A percentile compares a stretch with the other conserved stretches of the same genome.
These are phyloP conservation scores for Lenzites betulinus DNA, from an alignment of 768 basidiomycete species.

Conservation along the genomic window DNA sequence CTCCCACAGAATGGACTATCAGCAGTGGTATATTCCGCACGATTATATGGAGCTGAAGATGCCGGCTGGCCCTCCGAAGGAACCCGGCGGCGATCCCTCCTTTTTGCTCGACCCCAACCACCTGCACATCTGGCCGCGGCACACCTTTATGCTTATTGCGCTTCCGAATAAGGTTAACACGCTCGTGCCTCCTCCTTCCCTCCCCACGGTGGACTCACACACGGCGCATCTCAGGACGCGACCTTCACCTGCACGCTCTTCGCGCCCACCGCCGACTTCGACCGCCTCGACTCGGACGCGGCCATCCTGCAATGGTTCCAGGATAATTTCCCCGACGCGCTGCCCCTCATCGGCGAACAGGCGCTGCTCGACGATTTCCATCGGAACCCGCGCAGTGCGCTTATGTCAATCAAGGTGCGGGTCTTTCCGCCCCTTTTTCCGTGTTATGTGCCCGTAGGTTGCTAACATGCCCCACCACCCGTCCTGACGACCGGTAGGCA, in stretches of 20 bases:
- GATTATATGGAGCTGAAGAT: slow-evolving; percentile 97
- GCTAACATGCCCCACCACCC: slow-evolving; percentile 25
- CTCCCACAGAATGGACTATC: slow-evolving; percentile 82
- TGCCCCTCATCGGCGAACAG: slow-evolving; percentile 81
- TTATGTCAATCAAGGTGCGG: slow-evolving; percentile 90
- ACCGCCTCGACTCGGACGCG: slow-evolving; percentile 61
- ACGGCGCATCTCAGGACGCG: slow-evolving; percentile 66
- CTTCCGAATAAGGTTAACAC: slow-evolving; percentile 88
- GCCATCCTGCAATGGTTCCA: slow-evolving; percentile 74
- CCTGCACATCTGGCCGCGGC: slow-evolving; percentile 98
- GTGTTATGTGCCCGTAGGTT: neutral
- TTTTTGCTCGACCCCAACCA: slow-evolving; percentile 93
- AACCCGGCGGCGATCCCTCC: slow-evolving; percentile 56
- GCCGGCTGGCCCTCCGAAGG: slow-evolving; percentile 66
- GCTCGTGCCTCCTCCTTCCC: slow-evolving; percentile 31
- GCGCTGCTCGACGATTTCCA: slow-evolving; percentile 75
- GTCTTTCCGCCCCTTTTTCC: slow-evolving; percentile 27
- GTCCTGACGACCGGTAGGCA: slow-evolving; percentile 48
- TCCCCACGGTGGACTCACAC: slow-evolving; percentile 19
- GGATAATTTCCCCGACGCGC: slow-evolving; percentile 85
- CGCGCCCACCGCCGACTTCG: slow-evolving; percentile 78
- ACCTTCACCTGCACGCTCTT: slow-evolving; percentile 98
- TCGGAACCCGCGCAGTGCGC: slow-evolving; percentile 82
- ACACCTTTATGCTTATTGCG: slow-evolving; percentile 99
- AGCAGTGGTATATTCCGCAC: slow-evolving; percentile 93